Evolutionary conservation across 2,329 filamentous ascomycete genomes (phyloP).

Genomic region (Colletotrichum sp.): DNA sequence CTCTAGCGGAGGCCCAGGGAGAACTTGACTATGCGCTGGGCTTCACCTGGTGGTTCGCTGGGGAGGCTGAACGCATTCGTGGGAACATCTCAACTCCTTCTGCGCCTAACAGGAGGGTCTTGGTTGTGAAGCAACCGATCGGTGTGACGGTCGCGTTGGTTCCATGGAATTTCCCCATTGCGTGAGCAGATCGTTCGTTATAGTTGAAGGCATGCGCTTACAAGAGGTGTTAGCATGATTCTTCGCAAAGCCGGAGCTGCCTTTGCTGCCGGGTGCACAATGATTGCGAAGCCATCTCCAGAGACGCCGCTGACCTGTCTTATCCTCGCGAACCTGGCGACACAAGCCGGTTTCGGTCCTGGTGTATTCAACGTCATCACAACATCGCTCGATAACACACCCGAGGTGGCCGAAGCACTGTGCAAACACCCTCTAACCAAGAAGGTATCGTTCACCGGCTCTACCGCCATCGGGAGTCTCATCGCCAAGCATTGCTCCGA

Average conservation of each 20-base stretch:
- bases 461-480: constrained; percentile 71
- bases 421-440: constrained; percentile 50
- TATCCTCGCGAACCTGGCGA: constrained; percentile 70
- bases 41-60: constrained; percentile 64
- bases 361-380: constrained; percentile 67
- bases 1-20: constrained; percentile 55
- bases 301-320: constrained; percentile 78
- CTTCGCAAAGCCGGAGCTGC: constrained; percentile 55
- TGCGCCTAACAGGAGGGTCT: constrained; percentile 65
- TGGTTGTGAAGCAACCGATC: constrained; percentile 68
- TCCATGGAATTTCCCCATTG: constrained; percentile 65
- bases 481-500: constrained; percentile 68
- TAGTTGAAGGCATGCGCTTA: neutral
- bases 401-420: constrained; percentile 48
- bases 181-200: constrained; percentile 40
- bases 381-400: constrained; percentile 49
- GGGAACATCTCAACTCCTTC: constrained; percentile 66
- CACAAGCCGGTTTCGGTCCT: constrained; percentile 75
- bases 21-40: constrained; percentile 61
- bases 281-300: constrained; percentile 75
- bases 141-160: constrained; percentile 40
- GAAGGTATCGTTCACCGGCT: constrained; percentile 81
- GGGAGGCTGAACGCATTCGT: constrained; percentile 55
- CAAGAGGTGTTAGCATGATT: neutral
- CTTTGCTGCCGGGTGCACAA: constrained; percentile 76